These are phyloP conservation scores for Corymbia calophylla DNA, from an alignment of 441 rosid species.

Conservation along the genomic window DNA sequence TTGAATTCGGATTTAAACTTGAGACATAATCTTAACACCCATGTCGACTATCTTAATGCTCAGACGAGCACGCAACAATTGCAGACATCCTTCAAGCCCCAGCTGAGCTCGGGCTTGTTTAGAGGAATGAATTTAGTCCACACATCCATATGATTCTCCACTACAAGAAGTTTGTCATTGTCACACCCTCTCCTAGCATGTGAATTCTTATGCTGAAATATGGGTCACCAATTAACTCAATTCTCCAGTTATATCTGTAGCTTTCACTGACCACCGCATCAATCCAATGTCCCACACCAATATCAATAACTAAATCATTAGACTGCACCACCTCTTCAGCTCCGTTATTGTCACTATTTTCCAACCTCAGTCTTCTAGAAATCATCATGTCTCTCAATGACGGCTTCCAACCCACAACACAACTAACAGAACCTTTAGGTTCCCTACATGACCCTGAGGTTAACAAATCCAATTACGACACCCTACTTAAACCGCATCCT, in stretches of 20 bases:
- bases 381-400: not conserved
- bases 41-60: not conserved
- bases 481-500: not conserved
- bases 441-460: not conserved
- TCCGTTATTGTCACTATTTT: not conserved
- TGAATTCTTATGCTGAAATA: not conserved
- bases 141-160: not conserved
- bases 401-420: not conserved
- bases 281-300: not conserved
- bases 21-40: not conserved
- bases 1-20: not conserved
- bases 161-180: not conserved
- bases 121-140: not conserved
- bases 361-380: not conserved
- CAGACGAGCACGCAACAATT: not conserved
- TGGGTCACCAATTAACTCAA: not conserved
- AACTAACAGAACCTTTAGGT: not conserved
- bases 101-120: not conserved
- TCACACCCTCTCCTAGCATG: not conserved
- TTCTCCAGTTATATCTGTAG: not conserved
- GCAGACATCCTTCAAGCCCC: not conserved
- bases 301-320: not conserved
- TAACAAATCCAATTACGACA: not conserved
- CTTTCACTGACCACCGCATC: not conserved
- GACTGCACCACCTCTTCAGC: not conserved